These are phyloP conservation scores for Cyberlindnera suaveolens DNA, from an alignment of 805 yeast genomes.

Conservation along the genomic window DNA sequence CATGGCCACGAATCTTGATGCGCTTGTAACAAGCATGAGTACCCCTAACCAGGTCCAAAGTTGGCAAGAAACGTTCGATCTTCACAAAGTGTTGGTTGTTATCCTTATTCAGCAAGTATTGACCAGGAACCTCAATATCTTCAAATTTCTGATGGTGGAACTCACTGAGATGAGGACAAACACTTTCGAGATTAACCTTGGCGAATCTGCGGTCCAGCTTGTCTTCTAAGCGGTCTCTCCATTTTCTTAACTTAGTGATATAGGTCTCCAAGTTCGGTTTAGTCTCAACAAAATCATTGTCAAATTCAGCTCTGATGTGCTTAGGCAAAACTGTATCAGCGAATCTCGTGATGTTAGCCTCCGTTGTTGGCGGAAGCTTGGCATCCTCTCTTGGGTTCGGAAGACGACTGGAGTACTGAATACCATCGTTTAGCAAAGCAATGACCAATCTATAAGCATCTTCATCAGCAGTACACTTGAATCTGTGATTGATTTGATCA, in stretches of 20 bases:
- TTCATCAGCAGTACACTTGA: constrained; percentile 91
- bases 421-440: constrained; percentile 89
- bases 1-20: constrained; percentile 85
- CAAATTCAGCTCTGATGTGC: constrained; percentile 84
- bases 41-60: constrained; percentile 83
- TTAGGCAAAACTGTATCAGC: constrained; percentile 91
- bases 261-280: constrained; percentile 88
- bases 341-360: constrained; percentile 77
- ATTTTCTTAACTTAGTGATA: constrained; percentile 72
- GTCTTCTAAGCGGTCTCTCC: constrained; percentile 92
- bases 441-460: constrained; percentile 92
- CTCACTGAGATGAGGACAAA: constrained; percentile 92
- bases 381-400: constrained; percentile 87
- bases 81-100: constrained; percentile 86
- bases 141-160: constrained; percentile 98
- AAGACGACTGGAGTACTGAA: constrained; percentile 80
- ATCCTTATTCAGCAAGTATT: constrained; percentile 82
- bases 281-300: constrained; percentile 78
- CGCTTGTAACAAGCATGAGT: constrained; percentile 87
- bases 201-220: constrained; percentile 81
- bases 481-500: constrained; percentile 90
- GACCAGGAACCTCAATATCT: constrained; percentile 97
- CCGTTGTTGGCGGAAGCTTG: constrained; percentile 84
- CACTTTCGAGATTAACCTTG: constrained; percentile 74
- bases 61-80: constrained; percentile 87